Conservation (phyloP, 2,329 filamentous ascomycete species). For the Ophiostoma ulmi region DNA sequence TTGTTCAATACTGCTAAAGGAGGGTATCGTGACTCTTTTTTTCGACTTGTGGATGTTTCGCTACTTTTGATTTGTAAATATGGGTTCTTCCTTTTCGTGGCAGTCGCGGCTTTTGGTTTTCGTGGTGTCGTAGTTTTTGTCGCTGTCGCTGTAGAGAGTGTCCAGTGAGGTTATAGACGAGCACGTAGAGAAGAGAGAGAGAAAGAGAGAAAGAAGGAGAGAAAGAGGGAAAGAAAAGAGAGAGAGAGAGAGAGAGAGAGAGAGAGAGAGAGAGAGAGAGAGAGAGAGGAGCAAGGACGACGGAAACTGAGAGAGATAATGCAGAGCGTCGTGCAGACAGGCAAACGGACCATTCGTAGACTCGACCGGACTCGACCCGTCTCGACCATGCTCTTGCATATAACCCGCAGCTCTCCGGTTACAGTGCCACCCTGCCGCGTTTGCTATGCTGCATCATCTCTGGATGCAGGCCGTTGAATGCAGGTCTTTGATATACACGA, state of each 20-base stretch:
- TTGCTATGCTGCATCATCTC: neutral
- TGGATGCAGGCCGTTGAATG: neutral
- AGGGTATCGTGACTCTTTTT: conserved; percentile 5
- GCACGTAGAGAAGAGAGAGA: neutral
- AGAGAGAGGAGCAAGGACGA: too few relatives aligned
- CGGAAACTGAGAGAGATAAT: too few relatives aligned
- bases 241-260: too few relatives aligned
- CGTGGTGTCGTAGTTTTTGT: neutral
- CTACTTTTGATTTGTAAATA: conserved; percentile 5
- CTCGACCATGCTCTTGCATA: neutral
- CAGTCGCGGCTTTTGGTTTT: neutral
- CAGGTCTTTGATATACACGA: neutral
- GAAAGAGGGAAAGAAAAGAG: too few relatives aligned
- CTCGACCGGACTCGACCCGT: neutral
- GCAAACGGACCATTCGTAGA: neutral
- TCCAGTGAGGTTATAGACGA: neutral
- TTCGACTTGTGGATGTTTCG: neutral
- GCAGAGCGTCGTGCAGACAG: neutral
- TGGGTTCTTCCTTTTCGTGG: neutral
- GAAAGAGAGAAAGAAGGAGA: too few relatives aligned
- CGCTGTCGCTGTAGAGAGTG: neutral
- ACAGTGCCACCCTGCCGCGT: conserved; percentile 3
- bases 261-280: too few relatives aligned
- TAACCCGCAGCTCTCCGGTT: neutral
- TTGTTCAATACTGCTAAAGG: neutral